Evolutionary conservation across 805 yeast species (phyloP), one percentile per base, ranked within the genome.

Genomic region (Novakomyces olei): DNA sequence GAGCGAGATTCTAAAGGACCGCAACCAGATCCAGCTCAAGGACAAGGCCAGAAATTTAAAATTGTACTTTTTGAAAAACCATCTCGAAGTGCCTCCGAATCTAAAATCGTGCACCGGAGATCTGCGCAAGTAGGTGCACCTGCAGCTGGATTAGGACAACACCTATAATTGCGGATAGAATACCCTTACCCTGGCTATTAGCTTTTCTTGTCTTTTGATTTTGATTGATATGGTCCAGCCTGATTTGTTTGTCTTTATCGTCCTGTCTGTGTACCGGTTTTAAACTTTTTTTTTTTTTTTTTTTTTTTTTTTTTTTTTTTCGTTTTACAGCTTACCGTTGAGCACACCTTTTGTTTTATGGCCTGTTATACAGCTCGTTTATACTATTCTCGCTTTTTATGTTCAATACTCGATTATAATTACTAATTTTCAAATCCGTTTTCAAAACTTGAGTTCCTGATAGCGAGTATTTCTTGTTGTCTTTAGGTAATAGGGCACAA

Each of bases 11-110:
- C 60, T 88, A 42, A 85, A 80, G 51, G 77, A 80, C 48, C 61
- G 98, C 48, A 73, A 76, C 3, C 92, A 81, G 45, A 79, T 85
- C 12, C 98, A 88, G 49, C 61, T 88, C 37, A 88, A 88, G 51
- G 98, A 88, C 49, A 88, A 88, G 49, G 96, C 96, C 0, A 65
- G 98, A 41, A 88, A 88, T 48, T 76, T 94, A 80, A 88, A 88
- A 49, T 66, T 83, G 67, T 72, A 72, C 41, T 80, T 74, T 48
- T 55, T 81, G 37, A 77, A 80, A 45, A 65, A 71, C 33, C 77
- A 76, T 1, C 51, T 70, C 24, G 74, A 76, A 6, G 67, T 85
- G 2, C 98, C 98, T 0, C 70, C 64, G 2, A 83, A 79, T 45
- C 55, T 88, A 19, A 37, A 59, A 34, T 71, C 74, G 39, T 96